A percentile compares a stretch with the other conserved stretches of the same genome.
These are phyloP conservation scores for Arachis monticola DNA, from an alignment of 331 rosid genomes.

Conservation along the genomic window DNA sequence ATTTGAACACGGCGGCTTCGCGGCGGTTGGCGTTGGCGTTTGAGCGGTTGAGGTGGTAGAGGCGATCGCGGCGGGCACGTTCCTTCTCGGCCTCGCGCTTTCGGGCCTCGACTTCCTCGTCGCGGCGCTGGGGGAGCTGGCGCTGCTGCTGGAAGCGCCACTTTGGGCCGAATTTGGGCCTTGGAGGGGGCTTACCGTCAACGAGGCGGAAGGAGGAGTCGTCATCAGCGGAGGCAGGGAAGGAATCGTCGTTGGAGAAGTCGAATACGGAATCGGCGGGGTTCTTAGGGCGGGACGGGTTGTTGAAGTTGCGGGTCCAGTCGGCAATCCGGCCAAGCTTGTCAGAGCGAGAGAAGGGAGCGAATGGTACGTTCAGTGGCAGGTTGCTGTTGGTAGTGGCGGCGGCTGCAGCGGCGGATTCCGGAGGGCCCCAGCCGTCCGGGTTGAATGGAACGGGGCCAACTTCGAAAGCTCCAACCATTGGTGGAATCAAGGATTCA, in stretches of 20 bases:
- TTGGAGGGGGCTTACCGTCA: conserved; percentile 89
- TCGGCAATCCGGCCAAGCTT: conserved; percentile 90
- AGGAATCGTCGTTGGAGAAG: conserved; percentile 82
- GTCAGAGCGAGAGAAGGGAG: conserved; percentile 92
- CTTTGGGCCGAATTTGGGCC: conserved; percentile 81
- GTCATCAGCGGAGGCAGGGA: conserved; percentile 71
- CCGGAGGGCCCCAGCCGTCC: conserved; percentile 96
- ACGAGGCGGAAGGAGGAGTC: conserved; percentile 79
- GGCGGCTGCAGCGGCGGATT: conserved; percentile 35
- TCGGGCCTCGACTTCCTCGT: conserved; percentile 84
- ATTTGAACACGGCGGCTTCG: conserved; percentile 83
- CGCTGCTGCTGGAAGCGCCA: conserved; percentile 84
- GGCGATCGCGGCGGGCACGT: conserved; percentile 87
- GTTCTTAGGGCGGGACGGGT: conserved; percentile 66
- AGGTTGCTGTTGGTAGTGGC: conserved; percentile 44
- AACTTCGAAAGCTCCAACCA: conserved; percentile 73
- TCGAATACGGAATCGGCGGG: conserved; percentile 86
- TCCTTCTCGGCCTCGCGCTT: conserved; percentile 94
- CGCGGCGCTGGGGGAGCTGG: conserved; percentile 92
- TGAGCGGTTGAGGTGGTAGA: conserved; percentile 72
- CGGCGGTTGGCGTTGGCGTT: conserved; percentile 66
- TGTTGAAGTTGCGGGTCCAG: conserved; percentile 83
- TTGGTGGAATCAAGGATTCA: conserved; percentile 11
- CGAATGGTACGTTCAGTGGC: conserved; percentile 81
- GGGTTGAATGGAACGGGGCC: conserved; percentile 80